Conservation (phyloP, 768 basidiomycete species). For the Cubamyces sp. region DNA sequence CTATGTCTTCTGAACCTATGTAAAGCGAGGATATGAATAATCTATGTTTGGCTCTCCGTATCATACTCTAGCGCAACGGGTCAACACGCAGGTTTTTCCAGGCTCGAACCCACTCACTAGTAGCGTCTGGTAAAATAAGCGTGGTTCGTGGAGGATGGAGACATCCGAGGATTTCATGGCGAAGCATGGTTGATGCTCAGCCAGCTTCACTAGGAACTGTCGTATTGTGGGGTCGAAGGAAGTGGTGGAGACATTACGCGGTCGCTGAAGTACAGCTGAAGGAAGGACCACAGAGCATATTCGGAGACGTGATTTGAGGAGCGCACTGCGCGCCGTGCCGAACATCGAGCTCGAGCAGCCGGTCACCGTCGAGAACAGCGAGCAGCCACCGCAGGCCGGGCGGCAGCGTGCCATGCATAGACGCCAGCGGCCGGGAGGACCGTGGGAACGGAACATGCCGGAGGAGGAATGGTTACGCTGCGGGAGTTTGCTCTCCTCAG, state of each 20-base stretch:
- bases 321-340: conserved; percentile 24
- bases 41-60: conserved; percentile 73
- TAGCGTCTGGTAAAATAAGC: conserved; percentile 32
- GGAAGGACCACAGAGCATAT: conserved; percentile 13
- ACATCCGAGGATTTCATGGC: conserved; percentile 29
- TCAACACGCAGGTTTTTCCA: background rate
- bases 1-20: conserved; percentile 76
- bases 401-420: background rate
- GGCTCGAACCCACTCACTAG: conserved; percentile 26
- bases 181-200: conserved; percentile 36
- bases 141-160: conserved; percentile 32
- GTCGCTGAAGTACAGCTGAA: conserved; percentile 6
- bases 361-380: conserved; percentile 11
- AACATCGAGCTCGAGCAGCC: conserved; percentile 24
- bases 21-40: conserved; percentile 93
- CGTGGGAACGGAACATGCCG: conserved; percentile 26
- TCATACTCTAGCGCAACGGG: conserved; percentile 58
- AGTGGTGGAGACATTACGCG: conserved; percentile 22
- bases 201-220: conserved; percentile 30
- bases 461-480: conserved; percentile 20
- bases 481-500: conserved; percentile 9
- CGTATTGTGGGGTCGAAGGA: conserved; percentile 31
- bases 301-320: conserved; percentile 16
- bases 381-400: background rate
- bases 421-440: background rate